phyloP scores from a whole-genome alignment of 2,329 filamentous ascomycete genomes.

The Neofusicoccum sp. region DNA sequence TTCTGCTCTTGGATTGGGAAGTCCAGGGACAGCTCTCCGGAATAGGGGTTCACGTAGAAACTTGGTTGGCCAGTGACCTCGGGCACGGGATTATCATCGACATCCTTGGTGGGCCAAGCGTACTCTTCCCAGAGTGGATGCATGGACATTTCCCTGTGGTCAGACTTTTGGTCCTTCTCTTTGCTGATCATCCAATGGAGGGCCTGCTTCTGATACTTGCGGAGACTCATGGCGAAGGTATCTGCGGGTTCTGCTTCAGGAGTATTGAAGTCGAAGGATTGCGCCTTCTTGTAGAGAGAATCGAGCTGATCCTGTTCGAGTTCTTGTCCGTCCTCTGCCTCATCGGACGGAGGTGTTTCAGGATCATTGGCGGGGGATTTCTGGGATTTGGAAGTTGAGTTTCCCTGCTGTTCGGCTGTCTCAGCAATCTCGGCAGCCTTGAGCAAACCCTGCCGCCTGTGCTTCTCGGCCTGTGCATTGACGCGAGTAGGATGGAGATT shows the following conservation, averaged over 20 bases:
- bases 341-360: conserved; percentile 53
- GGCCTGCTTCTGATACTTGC: conserved; percentile 94
- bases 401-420: conserved; percentile 52
- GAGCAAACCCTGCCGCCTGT: conserved; percentile 79
- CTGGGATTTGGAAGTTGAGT: conserved; percentile 39
- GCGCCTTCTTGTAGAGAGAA: conserved; percentile 88
- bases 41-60: conserved; percentile 98
- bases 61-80: conserved; percentile 62
- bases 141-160: conserved; percentile 74
- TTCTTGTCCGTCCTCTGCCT: conserved; percentile 80
- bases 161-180: conserved; percentile 73
- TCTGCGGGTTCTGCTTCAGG: conserved; percentile 80
- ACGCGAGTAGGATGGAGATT: conserved; percentile 72
- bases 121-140: conserved; percentile 98
- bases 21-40: conserved; percentile 84
- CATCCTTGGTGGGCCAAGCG: conserved; percentile 80
- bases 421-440: conserved; percentile 87
- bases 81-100: conserved; percentile 75
- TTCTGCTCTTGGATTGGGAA: conserved; percentile 94
- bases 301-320: conserved; percentile 95
- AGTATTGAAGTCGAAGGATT: conserved; percentile 93
- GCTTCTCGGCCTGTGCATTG: conserved; percentile 72
- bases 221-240: conserved; percentile 77
- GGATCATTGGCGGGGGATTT: conserved; percentile 44
- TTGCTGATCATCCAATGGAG: conserved; percentile 96